These are phyloP conservation scores for Boletus pseudopeckii DNA, from an alignment of 768 basidiomycete species.

Conservation along the genomic window DNA sequence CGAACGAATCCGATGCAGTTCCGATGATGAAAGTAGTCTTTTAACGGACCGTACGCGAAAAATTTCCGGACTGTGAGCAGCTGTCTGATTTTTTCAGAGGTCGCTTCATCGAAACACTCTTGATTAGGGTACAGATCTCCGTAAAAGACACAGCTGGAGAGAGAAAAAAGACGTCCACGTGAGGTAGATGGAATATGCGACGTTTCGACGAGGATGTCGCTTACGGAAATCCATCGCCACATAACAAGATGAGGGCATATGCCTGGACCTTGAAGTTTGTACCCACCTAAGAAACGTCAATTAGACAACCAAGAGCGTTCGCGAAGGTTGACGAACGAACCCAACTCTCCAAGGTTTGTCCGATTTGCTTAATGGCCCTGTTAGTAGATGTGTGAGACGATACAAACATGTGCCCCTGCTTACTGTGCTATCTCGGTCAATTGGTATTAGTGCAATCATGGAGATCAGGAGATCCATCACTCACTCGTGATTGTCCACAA, in stretches of 20 bases:
- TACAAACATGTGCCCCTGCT: slow-evolving; percentile 30
- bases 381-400: background rate
- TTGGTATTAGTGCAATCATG: background rate
- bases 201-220: slow-evolving; percentile 26
- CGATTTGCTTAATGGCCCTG: slow-evolving; percentile 45
- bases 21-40: slow-evolving; percentile 54
- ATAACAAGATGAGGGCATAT: slow-evolving; percentile 75
- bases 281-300: slow-evolving; percentile 48
- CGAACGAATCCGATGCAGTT: slow-evolving; percentile 80
- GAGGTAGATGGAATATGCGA: background rate
- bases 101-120: slow-evolving; percentile 58
- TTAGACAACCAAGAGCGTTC: background rate
- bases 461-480: slow-evolving; percentile 21
- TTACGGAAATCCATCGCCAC: slow-evolving; percentile 69
- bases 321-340: slow-evolving; percentile 36
- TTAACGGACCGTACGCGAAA: slow-evolving; percentile 62
- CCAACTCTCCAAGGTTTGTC: slow-evolving; percentile 82
- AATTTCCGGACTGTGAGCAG: slow-evolving; percentile 61
- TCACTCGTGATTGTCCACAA: slow-evolving; percentile 89
- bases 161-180: background rate
- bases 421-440: slow-evolving; percentile 53
- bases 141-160: slow-evolving; percentile 76
- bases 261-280: slow-evolving; percentile 75
- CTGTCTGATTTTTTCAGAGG: slow-evolving; percentile 47
- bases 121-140: slow-evolving; percentile 75